Percentiles rank a stretch among this genome's conserved stretches.
Evolutionary conservation across 176 grass and related monocot genomes (phyloP).

Genomic region (Oryza australiensis): DNA sequence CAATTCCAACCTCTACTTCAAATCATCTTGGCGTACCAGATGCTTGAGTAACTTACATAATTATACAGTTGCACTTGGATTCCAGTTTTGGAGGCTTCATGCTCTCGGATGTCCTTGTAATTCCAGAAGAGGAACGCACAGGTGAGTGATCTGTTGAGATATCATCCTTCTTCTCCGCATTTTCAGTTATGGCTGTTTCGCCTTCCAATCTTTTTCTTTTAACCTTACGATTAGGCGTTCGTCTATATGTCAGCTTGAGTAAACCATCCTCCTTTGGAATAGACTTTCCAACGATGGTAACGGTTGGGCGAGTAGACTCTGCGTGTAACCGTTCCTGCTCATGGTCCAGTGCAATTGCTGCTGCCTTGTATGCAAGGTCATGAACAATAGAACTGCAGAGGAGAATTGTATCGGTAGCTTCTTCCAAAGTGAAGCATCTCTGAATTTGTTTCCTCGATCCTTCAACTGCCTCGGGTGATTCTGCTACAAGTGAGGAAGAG

Average conservation of each 20-base stretch:
- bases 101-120: conserved; percentile 51
- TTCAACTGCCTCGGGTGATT: conserved; percentile 41
- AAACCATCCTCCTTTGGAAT: conserved; percentile 40
- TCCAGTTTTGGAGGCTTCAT: conserved; percentile 81
- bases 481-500: conserved; percentile 42
- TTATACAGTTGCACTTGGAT: conserved; percentile 94
- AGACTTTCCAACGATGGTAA: conserved; percentile 48
- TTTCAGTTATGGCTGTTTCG: conserved; percentile 40
- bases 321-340: conserved; percentile 38
- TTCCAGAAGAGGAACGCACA: conserved; percentile 39
- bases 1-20: not conserved
- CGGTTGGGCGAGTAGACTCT: conserved; percentile 30
- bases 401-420: conserved; percentile 79
- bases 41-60: conserved; percentile 61
- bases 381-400: conserved; percentile 91
- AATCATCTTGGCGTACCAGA: not conserved
- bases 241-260: conserved; percentile 41
- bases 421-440: conserved; percentile 84
- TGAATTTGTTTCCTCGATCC: conserved; percentile 48
- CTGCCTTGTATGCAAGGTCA: conserved; percentile 74
- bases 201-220: conserved; percentile 86
- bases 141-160: conserved; percentile 40
- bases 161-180: conserved; percentile 16
- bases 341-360: conserved; percentile 67
- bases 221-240: conserved; percentile 56